These are phyloP conservation scores for Pythium guiyangense DNA, from an alignment of 352 stramenopile species.

Conservation along the genomic window DNA sequence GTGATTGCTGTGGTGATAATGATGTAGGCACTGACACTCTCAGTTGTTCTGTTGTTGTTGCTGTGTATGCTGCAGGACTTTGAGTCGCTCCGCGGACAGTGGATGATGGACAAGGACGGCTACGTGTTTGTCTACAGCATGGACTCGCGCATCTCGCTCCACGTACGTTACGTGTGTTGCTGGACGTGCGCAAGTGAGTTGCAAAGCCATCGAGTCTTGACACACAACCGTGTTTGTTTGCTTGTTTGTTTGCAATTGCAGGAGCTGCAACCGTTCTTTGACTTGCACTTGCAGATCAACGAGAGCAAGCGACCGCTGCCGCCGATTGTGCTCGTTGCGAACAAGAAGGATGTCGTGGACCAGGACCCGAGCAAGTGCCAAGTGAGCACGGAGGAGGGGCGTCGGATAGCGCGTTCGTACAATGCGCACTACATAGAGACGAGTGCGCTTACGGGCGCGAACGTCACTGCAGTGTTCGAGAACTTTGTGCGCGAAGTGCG, in stretches of 20 bases:
- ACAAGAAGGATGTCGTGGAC: slow-evolving; percentile 88
- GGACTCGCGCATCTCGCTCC: slow-evolving; percentile 82
- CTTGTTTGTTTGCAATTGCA: slow-evolving; percentile 12
- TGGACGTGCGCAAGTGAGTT: not conserved
- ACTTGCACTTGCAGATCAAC: slow-evolving; percentile 87
- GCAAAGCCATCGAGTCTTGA: not conserved
- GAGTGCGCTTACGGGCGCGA: slow-evolving; percentile 78
- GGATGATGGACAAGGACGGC: slow-evolving; percentile 91
- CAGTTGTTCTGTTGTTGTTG: slow-evolving; percentile 2
- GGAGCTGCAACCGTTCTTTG: slow-evolving; percentile 87
- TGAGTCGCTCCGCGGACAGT: slow-evolving; percentile 82
- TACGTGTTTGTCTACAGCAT: slow-evolving; percentile 92
- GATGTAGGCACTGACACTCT: not conserved
- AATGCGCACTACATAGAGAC: slow-evolving; percentile 88
- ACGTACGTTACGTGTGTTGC: slow-evolving; percentile 30
- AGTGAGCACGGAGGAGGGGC: slow-evolving; percentile 81
- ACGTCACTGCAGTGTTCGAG: slow-evolving; percentile 86
- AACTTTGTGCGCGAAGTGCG: slow-evolving; percentile 83
- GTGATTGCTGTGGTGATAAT: not conserved
- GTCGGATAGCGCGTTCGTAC: slow-evolving; percentile 81
- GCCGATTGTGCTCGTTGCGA: slow-evolving; percentile 86
- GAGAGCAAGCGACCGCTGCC: slow-evolving; percentile 69
- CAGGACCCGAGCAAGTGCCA: slow-evolving; percentile 76
- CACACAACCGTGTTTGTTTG: not conserved
- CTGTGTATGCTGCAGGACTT: slow-evolving; percentile 51